phyloP scores from a whole-genome alignment of 2,329 filamentous ascomycete species.

The Arthroderma sp. region DNA sequence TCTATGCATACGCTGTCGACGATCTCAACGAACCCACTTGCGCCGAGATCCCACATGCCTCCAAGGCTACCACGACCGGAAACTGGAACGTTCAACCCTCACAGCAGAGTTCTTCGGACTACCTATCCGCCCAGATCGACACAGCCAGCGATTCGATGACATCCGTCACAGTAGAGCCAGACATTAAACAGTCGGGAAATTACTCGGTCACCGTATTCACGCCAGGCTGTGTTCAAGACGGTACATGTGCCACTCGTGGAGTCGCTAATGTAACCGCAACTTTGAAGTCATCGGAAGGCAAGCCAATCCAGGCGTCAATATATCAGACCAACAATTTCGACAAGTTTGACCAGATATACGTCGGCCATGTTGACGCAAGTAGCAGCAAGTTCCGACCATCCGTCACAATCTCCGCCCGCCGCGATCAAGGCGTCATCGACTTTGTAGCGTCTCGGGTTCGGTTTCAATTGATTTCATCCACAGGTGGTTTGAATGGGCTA shows the following conservation, averaged over 20 bases:
- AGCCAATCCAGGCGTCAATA: conserved; percentile 49
- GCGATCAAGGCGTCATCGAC: conserved; percentile 51
- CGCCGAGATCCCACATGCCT: conserved; percentile 50
- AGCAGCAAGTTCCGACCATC: conserved; percentile 62
- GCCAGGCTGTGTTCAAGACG: conserved; percentile 74
- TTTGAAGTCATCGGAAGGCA: conserved; percentile 43
- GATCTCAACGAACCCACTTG: conserved; percentile 83
- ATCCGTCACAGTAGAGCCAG: conserved; percentile 66
- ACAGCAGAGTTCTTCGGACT: conserved; percentile 55
- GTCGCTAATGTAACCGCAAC: conserved; percentile 68
- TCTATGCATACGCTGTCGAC: conserved; percentile 72
- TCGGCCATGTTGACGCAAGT: conserved; percentile 67
- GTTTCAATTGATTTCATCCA: conserved; percentile 52
- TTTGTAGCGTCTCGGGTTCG: conserved; percentile 83
- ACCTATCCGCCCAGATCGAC: conserved; percentile 57
- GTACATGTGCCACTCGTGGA: conserved; percentile 63
- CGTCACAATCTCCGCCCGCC: conserved; percentile 61
- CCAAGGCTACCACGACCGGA: conserved; percentile 57
- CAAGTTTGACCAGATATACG: conserved; percentile 90
- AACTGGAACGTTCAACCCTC: conserved; percentile 62
- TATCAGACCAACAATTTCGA: conserved; percentile 92
- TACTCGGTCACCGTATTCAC: conserved; percentile 89
- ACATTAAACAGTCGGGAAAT: conserved; percentile 78
- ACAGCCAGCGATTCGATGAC: conserved; percentile 47
- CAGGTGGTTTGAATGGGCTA: conserved; percentile 73